Evolutionary conservation across 192 early-diverging fungal genomes (phyloP).

Genomic region (Funneliformis mosseae): DNA sequence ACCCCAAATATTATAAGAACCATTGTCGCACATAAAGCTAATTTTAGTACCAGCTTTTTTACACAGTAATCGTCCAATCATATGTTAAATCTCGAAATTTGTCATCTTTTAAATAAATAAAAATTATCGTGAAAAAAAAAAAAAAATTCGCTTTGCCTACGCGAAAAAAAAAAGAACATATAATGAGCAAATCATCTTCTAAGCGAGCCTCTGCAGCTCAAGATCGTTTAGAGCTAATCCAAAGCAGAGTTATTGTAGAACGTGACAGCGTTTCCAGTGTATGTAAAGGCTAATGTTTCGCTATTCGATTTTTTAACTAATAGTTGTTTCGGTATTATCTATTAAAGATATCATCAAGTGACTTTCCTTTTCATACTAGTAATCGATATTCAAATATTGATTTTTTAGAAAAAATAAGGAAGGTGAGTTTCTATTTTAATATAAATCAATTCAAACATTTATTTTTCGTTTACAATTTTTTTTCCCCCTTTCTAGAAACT

Average conservation of each 20-base stretch:
- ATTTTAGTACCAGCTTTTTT: too few relatives aligned
- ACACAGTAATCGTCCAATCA: too few relatives aligned
- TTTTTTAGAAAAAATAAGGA: slow-evolving; percentile 70
- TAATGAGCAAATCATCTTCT: background rate
- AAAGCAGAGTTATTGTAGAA: slow-evolving; percentile 66
- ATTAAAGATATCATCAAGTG: slow-evolving; percentile 72
- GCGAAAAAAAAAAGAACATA: background rate
- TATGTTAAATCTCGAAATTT: too few relatives aligned
- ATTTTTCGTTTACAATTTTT: slow-evolving; percentile 11
- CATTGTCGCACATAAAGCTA: too few relatives aligned
- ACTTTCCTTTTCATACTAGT: slow-evolving; percentile 75
- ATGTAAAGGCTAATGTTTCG: slow-evolving; percentile 33
- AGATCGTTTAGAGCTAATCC: slow-evolving; percentile 49
- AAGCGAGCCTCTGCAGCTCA: background rate
- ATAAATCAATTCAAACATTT: background rate
- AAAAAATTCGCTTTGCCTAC: background rate
- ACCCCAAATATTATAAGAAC: too few relatives aligned
- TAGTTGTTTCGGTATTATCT: background rate
- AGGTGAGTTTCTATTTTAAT: slow-evolving; percentile 10
- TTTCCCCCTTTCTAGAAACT: slow-evolving; percentile 56
- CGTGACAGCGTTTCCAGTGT: slow-evolving; percentile 71
- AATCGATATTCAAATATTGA: slow-evolving; percentile 63
- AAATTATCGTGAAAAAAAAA: too few relatives aligned
- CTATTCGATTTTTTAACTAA: background rate
- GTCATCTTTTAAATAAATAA: too few relatives aligned